These are phyloP conservation scores for Alternaria infectoria DNA, from an alignment of 2,329 filamentous ascomycete genomes.

Conservation along the genomic window DNA sequence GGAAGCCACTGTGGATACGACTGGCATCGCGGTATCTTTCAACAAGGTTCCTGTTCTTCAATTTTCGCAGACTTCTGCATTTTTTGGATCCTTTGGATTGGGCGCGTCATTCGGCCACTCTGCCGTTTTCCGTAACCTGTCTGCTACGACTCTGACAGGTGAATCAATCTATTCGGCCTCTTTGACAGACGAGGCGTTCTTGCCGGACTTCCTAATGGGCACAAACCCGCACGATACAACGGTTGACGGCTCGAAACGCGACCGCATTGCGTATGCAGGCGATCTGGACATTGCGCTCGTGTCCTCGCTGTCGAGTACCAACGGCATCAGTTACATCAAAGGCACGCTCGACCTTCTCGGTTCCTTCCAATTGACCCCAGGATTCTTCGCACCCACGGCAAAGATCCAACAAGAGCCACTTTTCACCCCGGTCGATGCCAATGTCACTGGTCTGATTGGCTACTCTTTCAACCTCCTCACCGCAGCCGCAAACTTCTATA, in stretches of 20 bases:
- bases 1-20: background rate
- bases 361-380: background rate
- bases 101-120: background rate
- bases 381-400: background rate
- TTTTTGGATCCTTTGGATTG: background rate
- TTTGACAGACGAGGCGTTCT: slow-evolving; percentile 33
- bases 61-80: background rate
- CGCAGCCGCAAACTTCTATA: slow-evolving; percentile 37
- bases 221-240: slow-evolving; percentile 41
- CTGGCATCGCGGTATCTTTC: background rate
- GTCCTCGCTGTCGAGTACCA: background rate
- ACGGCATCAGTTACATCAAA: background rate
- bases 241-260: slow-evolving; percentile 48
- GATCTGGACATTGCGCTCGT: background rate
- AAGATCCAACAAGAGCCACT: background rate
- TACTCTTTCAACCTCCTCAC: slow-evolving; percentile 44
- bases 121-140: background rate
- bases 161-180: background rate
- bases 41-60: background rate
- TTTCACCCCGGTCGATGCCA: slow-evolving; percentile 19
- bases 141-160: background rate
- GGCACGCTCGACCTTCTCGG: background rate
- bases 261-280: background rate
- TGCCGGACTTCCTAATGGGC: slow-evolving; percentile 46
- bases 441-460: slow-evolving; percentile 43